Evolutionary conservation across 495 filamentous ascomycete species (phyloP), one percentile per base, ranked within the genome.

Genomic region (Beverwykella pulmonaria): DNA sequence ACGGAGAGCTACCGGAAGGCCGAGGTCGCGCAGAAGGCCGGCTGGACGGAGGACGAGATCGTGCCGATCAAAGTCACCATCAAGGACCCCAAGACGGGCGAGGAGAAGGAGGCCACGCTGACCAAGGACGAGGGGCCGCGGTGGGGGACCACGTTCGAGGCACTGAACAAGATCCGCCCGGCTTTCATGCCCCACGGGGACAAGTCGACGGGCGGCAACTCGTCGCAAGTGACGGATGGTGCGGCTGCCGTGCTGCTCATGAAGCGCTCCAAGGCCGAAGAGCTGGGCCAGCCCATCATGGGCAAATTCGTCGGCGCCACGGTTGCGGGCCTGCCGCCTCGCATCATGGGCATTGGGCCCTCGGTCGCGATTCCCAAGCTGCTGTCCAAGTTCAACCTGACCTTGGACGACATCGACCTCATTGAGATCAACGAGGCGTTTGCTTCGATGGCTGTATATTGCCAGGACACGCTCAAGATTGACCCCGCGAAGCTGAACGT

Each of bases 401-500:
- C 80, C n/a, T 82, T 95, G 56, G 80, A 87, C 50, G 93, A 98
- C 63, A 83, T 92, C 64, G 94, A 98, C 70, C 83, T 98, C 49
- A 85, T 91, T 68, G 94, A 98, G 83, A 79, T 98, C 73, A 98
- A 98, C 78, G 94, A 98, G 84, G 94, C 94, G 1, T 98, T 98
- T 69, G 94, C 93, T 26, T 92, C 88, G 29, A 98, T 98, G 93
- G 93, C 91, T 0, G 92, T 97, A 1, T 98, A 97, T 82, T 96
- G 92, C 79, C 75, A 89, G 20, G 82, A 93, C 61, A 86, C 82
- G 60, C 83, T 97, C 32, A 87, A 87, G 36, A 78, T 97, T 48
- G 90, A 94, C 67, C 86, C 83, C 64, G 79, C 84, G 72, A 97
- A 97, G 85, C 85, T 98, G 79, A 98, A 97, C 81, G 87, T 90